Evolutionary conservation across 805 yeast species (phyloP).

Genomic region (Teunomyces funiuensis): DNA sequence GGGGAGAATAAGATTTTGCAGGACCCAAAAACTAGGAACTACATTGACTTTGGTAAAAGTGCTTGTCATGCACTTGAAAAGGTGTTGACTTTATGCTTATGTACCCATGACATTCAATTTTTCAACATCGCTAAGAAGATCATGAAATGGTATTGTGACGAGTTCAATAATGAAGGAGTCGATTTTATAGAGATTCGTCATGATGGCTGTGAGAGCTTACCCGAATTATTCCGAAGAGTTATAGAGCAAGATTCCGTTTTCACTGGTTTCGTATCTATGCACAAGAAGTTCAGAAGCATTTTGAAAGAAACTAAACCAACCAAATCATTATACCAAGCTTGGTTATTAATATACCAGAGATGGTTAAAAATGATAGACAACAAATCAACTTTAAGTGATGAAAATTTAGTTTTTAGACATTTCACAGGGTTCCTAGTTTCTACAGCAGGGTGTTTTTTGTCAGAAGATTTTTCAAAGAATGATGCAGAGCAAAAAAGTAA

Average conservation of each 20-base stretch:
- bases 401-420: slow-evolving; percentile 56
- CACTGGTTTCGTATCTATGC: slow-evolving; percentile 73
- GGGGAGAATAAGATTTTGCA: slow-evolving; percentile 5
- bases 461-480: slow-evolving; percentile 23
- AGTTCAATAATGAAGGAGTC: slow-evolving; percentile 7
- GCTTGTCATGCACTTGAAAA: slow-evolving; percentile 35
- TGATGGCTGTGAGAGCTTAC: slow-evolving; percentile 18
- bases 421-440: slow-evolving; percentile 75
- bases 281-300: slow-evolving; percentile 55
- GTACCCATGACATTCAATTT: slow-evolving; percentile 45
- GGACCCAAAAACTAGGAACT: slow-evolving; percentile 8
- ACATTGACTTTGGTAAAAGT: slow-evolving; percentile 16
- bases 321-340: slow-evolving; percentile 37
- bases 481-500: slow-evolving; percentile 25
- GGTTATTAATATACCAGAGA: slow-evolving; percentile 48
- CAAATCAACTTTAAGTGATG: slow-evolving; percentile 30
- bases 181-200: background rate
- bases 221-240: slow-evolving; percentile 33
- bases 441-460: slow-evolving; percentile 61
- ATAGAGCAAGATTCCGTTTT: slow-evolving; percentile 55
- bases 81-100: slow-evolving; percentile 36
- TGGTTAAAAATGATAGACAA: slow-evolving; percentile 42
- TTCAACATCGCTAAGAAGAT: slow-evolving; percentile 39
- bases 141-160: slow-evolving; percentile 23
- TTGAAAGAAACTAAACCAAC: slow-evolving; percentile 36